phyloP scores from a whole-genome alignment of 2,329 filamentous ascomycete genomes.

The Aspergillus pseudonomiae region DNA sequence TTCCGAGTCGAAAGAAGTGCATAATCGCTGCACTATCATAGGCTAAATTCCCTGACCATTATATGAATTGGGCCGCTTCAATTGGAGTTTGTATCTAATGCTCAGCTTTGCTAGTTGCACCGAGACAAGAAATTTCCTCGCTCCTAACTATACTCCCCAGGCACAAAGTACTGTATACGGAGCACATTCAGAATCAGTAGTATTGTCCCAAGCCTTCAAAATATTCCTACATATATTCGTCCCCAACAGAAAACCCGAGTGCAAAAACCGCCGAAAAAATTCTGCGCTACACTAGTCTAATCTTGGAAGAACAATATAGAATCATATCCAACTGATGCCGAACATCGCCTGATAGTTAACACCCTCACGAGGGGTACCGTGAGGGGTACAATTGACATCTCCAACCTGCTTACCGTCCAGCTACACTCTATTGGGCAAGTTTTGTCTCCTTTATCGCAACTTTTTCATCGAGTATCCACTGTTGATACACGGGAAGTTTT shows the following conservation, averaged over 20 bases:
- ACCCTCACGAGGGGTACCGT: neutral
- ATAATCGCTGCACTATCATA: no score
- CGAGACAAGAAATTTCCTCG: no score
- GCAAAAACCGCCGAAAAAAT: neutral
- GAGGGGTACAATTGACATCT: neutral
- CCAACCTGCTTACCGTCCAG: neutral
- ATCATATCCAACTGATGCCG: neutral
- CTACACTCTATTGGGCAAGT: neutral
- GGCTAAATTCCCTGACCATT: no score
- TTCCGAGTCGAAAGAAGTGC: no score
- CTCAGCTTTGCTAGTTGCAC: no score
- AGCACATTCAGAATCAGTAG: no score
- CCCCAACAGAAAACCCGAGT: neutral
- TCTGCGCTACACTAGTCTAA: neutral
- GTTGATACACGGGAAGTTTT: neutral
- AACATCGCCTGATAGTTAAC: neutral
- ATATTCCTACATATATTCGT: neutral
- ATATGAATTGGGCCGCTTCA: no score
- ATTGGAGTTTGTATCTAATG: no score
- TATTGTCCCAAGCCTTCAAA: no score
- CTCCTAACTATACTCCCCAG: no score
- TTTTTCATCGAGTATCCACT: neutral
- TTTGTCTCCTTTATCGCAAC: neutral
- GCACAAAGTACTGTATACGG: no score
- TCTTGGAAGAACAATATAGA: neutral